phyloP scores from a whole-genome alignment of 2,329 filamentous ascomycete species.

The Diaporthe ampelina region DNA sequence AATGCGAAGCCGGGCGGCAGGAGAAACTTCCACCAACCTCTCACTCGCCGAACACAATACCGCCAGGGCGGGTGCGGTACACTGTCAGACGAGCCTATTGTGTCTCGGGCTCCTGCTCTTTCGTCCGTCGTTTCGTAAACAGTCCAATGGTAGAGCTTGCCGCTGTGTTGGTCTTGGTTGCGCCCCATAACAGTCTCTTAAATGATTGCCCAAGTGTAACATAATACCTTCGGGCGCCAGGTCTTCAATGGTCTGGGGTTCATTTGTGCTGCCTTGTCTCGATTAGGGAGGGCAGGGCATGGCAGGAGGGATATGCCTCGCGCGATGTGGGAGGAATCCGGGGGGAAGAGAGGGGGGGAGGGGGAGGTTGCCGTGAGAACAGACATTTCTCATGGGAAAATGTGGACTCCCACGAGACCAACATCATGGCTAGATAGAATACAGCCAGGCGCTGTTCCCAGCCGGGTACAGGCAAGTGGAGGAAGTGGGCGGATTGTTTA shows the following conservation, averaged over 20 bases:
- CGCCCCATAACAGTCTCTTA: conserved; percentile 6
- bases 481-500: conserved; percentile 10
- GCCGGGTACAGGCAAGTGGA: conserved; percentile 8
- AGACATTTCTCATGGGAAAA: background rate
- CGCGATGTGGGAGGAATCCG: background rate
- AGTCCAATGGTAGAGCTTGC: conserved; percentile 8
- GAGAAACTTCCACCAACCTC: background rate
- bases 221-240: conserved; percentile 3
- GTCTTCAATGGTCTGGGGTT: conserved; percentile 21
- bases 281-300: background rate
- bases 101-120: conserved; percentile 27
- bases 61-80: conserved; percentile 29
- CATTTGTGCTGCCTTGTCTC: conserved; percentile 21
- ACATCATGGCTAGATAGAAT: background rate
- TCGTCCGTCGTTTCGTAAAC: conserved; percentile 10
- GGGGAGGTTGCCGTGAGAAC: background rate
- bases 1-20: background rate
- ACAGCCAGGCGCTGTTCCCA: conserved; percentile 27
- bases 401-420: background rate
- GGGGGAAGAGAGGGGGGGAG: background rate
- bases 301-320: background rate
- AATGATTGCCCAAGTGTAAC: conserved; percentile 20
- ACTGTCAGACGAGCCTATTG: conserved; percentile 22
- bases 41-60: conserved; percentile 7
- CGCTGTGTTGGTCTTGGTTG: conserved; percentile 6